Conservation (phyloP, 208 protist genomes). For the Naegleria lovaniensis region DNA sequence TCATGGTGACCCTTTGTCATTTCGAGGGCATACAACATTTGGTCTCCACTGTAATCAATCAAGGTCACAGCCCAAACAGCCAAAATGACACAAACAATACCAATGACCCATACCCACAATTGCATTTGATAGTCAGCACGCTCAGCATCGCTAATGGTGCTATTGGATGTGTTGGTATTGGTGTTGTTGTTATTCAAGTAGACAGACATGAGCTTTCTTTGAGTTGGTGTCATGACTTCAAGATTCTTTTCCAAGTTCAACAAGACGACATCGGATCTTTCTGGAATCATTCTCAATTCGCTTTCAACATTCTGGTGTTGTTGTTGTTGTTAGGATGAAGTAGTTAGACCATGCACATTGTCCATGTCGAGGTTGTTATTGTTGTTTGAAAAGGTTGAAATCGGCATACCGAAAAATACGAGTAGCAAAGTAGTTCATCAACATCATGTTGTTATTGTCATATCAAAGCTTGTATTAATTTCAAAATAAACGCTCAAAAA, state of each 20-base stretch:
- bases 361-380: too few relatives aligned
- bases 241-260: neutral
- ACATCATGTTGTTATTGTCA: too few relatives aligned
- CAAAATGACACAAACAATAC: slow-evolving; percentile 2
- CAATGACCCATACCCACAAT: neutral
- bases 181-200: neutral
- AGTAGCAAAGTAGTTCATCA: too few relatives aligned
- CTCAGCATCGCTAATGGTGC: neutral
- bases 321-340: neutral
- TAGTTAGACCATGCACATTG: too few relatives aligned
- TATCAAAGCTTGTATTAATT: too few relatives aligned
- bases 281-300: neutral
- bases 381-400: too few relatives aligned
- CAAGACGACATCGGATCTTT: neutral
- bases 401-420: too few relatives aligned
- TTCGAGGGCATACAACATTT: neutral
- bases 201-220: neutral
- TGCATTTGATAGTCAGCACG: slow-evolving; percentile 12
- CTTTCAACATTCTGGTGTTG: neutral
- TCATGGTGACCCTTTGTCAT: neutral
- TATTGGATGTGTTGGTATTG: neutral
- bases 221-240: neutral
- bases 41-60: neutral
- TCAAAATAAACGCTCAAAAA: neutral
- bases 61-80: neutral